Conservation (phyloP, 305 asterid species). For the Fraxinus platypoda region DNA sequence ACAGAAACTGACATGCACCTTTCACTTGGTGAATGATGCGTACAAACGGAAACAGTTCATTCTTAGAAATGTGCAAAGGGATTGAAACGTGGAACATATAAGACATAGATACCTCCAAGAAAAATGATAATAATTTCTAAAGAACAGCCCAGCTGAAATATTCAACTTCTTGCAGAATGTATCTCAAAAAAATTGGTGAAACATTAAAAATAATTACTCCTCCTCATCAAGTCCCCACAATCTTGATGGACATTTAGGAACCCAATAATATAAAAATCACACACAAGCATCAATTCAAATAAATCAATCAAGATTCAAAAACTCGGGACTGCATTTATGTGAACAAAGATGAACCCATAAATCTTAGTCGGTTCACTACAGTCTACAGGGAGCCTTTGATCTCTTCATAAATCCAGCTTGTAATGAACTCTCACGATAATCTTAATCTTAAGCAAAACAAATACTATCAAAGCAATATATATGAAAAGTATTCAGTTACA, state of each 20-base stretch:
- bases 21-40: not conserved
- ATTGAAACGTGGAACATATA: not conserved
- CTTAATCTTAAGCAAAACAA: constrained; percentile 13
- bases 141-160: not conserved
- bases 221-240: not conserved
- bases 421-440: not conserved
- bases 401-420: constrained; percentile 35
- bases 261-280: not conserved
- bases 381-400: not conserved
- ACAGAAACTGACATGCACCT: not conserved
- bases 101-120: not conserved
- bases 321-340: constrained; percentile 1
- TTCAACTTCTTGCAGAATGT: not conserved
- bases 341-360: not conserved
- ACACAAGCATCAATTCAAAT: not conserved
- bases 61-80: not conserved
- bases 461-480: not conserved
- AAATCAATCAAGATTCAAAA: constrained; percentile 33
- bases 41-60: not conserved
- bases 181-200: not conserved
- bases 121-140: not conserved
- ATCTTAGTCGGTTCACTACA: not conserved
- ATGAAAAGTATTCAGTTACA: not conserved
- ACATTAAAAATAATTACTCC: not conserved
- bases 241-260: not conserved